Percentiles rank a stretch among this genome's conserved stretches.
phyloP scores from a whole-genome alignment of 1,284 basidiomycete genomes.

The Tilletia setariae region DNA sequence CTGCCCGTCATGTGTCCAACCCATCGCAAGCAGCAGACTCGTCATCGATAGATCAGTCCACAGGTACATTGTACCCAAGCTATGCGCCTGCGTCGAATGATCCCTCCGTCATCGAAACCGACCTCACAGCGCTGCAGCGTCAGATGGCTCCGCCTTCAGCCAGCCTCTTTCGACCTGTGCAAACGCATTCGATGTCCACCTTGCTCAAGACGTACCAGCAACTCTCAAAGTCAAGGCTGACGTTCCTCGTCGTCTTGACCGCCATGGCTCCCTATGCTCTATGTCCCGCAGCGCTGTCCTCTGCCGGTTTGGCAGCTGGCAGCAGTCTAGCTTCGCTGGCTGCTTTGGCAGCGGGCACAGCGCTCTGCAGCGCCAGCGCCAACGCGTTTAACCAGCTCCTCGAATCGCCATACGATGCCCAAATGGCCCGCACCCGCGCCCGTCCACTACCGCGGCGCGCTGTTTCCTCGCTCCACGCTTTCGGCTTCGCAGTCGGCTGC shows the following conservation, averaged over 20 bases:
- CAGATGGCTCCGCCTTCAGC: constrained; percentile 22
- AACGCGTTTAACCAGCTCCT: constrained; percentile 93
- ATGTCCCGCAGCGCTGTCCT: constrained; percentile 57
- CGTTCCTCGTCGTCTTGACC: constrained; percentile 81
- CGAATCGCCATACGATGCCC: constrained; percentile 92
- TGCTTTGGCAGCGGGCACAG: constrained; percentile 81
- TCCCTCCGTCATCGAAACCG: constrained; percentile 28
- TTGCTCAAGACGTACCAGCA: constrained; percentile 64
- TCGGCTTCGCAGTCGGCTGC: constrained; percentile 71
- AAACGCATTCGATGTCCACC: constrained; percentile 24
- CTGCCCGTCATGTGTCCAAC: too few relatives aligned
- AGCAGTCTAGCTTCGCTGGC: constrained; percentile 60
- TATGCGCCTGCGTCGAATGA: constrained; percentile 37
- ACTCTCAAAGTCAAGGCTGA: constrained; percentile 82
- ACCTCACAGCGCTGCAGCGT: neutral
- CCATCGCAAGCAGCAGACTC: neutral
- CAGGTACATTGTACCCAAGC: neutral
- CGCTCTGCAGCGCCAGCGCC: constrained; percentile 85
- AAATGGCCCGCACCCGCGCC: constrained; percentile 86
- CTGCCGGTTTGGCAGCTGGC: constrained; percentile 22
- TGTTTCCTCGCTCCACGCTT: constrained; percentile 79
- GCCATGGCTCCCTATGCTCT: constrained; percentile 91
- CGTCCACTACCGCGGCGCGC: constrained; percentile 82
- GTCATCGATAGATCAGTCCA: neutral
- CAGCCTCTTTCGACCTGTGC: constrained; percentile 32